phyloP scores from a whole-genome alignment of 2,329 filamentous ascomycete species.

The Golovinomyces cichoracearum region DNA sequence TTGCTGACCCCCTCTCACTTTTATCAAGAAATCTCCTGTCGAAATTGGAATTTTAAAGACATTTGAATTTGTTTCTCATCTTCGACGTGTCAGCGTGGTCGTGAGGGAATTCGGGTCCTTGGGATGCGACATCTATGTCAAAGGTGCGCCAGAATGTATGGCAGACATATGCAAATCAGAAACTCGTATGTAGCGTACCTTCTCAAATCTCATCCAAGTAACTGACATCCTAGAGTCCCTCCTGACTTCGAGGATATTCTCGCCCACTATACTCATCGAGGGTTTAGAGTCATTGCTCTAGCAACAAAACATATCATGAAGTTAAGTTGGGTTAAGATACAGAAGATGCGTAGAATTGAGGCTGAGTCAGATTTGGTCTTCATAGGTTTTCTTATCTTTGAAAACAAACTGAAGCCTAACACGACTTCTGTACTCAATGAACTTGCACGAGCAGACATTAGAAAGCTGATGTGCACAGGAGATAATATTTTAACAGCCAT shows the following conservation, averaged over 20 bases:
- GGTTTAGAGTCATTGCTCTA: conserved; percentile 88
- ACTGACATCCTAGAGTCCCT: conserved; percentile 29
- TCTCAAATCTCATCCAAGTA: not conserved
- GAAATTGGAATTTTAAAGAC: conserved; percentile 76
- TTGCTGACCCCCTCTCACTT: conserved; percentile 1
- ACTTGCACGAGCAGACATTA: conserved; percentile 57
- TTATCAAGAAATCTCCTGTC: conserved; percentile 26
- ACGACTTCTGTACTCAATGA: conserved; percentile 63
- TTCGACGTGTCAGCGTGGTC: conserved; percentile 77
- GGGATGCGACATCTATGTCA: conserved; percentile 73
- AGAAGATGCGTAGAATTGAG: conserved; percentile 73
- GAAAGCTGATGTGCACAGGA: conserved; percentile 86
- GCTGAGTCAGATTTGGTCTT: conserved; percentile 69
- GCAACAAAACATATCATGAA: conserved; percentile 71
- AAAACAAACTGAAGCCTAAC: conserved; percentile 87
- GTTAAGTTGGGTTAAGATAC: conserved; percentile 76
- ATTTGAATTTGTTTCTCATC: conserved; percentile 85
- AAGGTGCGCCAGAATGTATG: conserved; percentile 92
- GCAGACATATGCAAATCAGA: conserved; percentile 68
- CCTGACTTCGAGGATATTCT: conserved; percentile 72
- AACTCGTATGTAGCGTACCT: conserved; percentile 35
- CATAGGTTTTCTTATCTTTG: conserved; percentile 89
- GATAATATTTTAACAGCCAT: conserved; percentile 96
- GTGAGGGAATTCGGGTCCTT: conserved; percentile 67
- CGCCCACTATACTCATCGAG: conserved; percentile 76